Evolutionary conservation across 371 early-diverging fungal species (phyloP), one percentile per base, ranked within the genome.

Genomic region (Mucor sp.): DNA sequence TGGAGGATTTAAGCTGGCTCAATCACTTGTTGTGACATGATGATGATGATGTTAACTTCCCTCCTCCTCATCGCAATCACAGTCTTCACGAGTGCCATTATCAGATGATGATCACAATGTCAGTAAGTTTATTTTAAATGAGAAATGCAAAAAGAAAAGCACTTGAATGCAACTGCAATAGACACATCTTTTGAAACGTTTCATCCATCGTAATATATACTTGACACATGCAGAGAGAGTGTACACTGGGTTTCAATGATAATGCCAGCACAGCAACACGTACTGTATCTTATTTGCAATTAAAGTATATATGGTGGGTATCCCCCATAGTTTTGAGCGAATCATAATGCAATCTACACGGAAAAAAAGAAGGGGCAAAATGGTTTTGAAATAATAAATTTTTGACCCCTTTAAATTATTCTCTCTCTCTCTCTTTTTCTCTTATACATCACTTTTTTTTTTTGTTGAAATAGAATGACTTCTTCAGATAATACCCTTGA

Each of bases 401-500:
- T 47, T 47, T 47, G 17, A 59, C 59, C 35, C 39, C 35, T 33
- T 43, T 66, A n/a, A n/a, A 32, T 17, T 25, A 14, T 50, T 25
- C 39, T 68, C 63, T 23, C 39, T 68, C 64, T 23, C 62, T 71
- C 25, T 59, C 48, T 30, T 6, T 30, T 6, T 39, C 66, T 63
- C 17, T 28, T 50, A 35, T 64, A 27, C 30, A 50, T 66, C 23
- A 28, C 50, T 41, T 44, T 23, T 19, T 37, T 15, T 30, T 30
- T 30, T 30, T 30, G 30, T 6, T n/a, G n/a, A n/a, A n/a, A 23
- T 58, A n/a, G 37, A 62, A 78, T 78, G 78, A 65, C 71, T 25
- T 47, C 70, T 62, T 58, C 74, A 58, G 80, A 79, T 32, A 76
- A 74, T 58, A 75, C 75, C 21, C 77, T 83, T 63, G 83, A 83